Conservation (phyloP, 2,329 filamentous ascomycete genomes). For the Pseudogymnoascus destructans region DNA sequence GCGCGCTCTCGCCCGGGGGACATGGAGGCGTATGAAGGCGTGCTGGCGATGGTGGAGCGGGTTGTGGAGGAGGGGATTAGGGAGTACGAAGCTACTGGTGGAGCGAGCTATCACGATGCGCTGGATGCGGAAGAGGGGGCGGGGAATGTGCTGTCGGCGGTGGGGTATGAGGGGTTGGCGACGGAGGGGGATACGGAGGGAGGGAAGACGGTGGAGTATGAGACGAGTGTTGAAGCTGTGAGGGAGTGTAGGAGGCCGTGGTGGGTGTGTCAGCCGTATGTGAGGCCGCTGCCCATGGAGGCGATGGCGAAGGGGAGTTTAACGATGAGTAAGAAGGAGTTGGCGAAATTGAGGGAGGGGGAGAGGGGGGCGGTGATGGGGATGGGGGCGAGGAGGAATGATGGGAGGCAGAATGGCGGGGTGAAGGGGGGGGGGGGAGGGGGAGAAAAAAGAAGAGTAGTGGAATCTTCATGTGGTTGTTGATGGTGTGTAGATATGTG, state of each 20-base stretch:
- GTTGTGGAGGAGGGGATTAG: constrained; percentile 60
- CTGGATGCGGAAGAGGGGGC: constrained; percentile 20
- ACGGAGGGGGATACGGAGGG: constrained; percentile 23
- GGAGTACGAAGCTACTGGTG: constrained; percentile 46
- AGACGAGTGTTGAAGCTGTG: constrained; percentile 55
- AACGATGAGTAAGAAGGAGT: constrained; percentile 57
- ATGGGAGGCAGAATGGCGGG: constrained; percentile 4
- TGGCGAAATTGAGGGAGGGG: constrained; percentile 31
- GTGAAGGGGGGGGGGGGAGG: constrained; percentile 10
- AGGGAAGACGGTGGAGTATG: constrained; percentile 28
- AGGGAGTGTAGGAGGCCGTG: constrained; percentile 66
- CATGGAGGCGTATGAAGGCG: constrained; percentile 61
- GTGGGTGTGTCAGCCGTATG: constrained; percentile 82
- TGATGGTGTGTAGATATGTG: background rate
- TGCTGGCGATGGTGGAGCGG: constrained; percentile 61
- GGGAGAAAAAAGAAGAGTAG: constrained; percentile 10
- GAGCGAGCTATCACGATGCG: constrained; percentile 36
- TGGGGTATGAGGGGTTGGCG: constrained; percentile 19
- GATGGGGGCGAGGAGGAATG: constrained; percentile 11
- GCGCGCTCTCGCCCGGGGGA: constrained; percentile 57
- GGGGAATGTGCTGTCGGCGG: constrained; percentile 26
- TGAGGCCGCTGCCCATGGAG: constrained; percentile 76
- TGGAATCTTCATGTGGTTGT: background rate
- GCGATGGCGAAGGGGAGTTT: constrained; percentile 72
- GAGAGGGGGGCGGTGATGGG: constrained; percentile 19